These are phyloP conservation scores for Plasmopara viticola DNA, from an alignment of 352 stramenopile genomes.

Conservation along the genomic window DNA sequence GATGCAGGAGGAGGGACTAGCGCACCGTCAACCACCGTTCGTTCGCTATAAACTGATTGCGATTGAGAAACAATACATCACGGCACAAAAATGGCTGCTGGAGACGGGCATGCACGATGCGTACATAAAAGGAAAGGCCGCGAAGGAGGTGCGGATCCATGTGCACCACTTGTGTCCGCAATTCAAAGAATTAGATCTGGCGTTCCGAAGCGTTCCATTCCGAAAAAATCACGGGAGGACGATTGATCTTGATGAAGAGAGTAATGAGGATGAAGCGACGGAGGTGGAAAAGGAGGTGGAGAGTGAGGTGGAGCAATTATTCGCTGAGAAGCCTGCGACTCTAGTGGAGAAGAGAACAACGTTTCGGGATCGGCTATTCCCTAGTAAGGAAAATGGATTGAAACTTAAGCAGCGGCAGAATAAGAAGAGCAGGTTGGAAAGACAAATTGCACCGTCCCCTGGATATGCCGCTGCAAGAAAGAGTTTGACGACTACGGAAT, in stretches of 20 bases:
- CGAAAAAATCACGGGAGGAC: constrained; percentile 14
- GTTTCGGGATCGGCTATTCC: constrained; percentile 9
- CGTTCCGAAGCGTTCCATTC: constrained; percentile 21
- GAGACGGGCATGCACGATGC: constrained; percentile 34
- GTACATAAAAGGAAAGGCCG: constrained; percentile 16
- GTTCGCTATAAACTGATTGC: constrained; percentile 29
- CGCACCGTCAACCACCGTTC: constrained; percentile 20
- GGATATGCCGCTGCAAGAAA: constrained; percentile 12
- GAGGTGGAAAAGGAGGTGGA: constrained; percentile 3
- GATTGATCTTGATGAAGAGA: constrained; percentile 20
- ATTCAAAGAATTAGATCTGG: constrained; percentile 26
- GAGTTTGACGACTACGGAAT: constrained; percentile 2
- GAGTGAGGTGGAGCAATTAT: constrained; percentile 3
- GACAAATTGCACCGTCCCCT: constrained; percentile 6
- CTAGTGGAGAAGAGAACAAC: constrained; percentile 8
- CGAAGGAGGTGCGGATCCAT: constrained; percentile 25
- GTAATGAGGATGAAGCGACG: constrained; percentile 8
- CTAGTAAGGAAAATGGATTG: background rate
- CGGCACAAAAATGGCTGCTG: constrained; percentile 30
- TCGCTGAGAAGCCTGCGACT: constrained; percentile 3
- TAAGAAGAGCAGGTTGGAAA: background rate
- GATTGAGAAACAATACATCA: constrained; percentile 38
- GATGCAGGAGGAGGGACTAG: constrained; percentile 18
- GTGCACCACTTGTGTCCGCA: constrained; percentile 24
- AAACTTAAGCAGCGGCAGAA: constrained; percentile 4